These are phyloP conservation scores for Penicillium verrucosum DNA, from an alignment of 2,329 filamentous ascomycete genomes.

Conservation along the genomic window DNA sequence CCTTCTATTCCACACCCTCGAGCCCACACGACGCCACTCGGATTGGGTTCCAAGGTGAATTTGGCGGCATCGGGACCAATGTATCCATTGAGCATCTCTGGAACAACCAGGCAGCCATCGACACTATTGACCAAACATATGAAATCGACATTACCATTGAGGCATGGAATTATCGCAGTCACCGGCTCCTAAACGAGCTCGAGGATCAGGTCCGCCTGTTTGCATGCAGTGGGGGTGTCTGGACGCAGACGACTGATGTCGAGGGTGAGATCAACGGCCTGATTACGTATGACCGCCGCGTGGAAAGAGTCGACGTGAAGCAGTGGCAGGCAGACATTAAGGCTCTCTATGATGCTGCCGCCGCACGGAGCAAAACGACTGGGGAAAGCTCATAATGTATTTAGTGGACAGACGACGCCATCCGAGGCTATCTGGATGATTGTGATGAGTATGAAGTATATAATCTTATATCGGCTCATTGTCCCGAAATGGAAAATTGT, in stretches of 20 bases:
- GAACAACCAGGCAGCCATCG: constrained; percentile 59
- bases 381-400: not conserved
- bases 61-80: constrained; percentile 66
- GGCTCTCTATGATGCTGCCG: constrained; percentile 57
- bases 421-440: not conserved
- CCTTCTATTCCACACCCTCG: constrained; percentile 60
- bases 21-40: constrained; percentile 57
- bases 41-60: constrained; percentile 69
- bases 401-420: not conserved
- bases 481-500: not conserved
- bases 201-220: constrained; percentile 52
- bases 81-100: constrained; percentile 62
- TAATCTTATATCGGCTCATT: not conserved
- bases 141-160: constrained; percentile 59
- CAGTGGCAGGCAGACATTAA: constrained; percentile 62
- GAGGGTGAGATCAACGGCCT: constrained; percentile 72
- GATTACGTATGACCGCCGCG: constrained; percentile 64
- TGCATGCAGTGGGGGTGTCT: constrained; percentile 65
- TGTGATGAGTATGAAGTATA: constrained; percentile 1
- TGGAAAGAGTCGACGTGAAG: constrained; percentile 52
- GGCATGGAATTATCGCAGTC: constrained; percentile 65
- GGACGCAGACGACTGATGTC: constrained; percentile 72
- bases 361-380: constrained; percentile 16
- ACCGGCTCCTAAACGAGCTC: constrained; percentile 50
- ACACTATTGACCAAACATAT: constrained; percentile 64